Percentiles rank a stretch among this genome's conserved stretches.
phyloP scores from a whole-genome alignment of 179 eudicot species.

The Beta lomatogona region DNA sequence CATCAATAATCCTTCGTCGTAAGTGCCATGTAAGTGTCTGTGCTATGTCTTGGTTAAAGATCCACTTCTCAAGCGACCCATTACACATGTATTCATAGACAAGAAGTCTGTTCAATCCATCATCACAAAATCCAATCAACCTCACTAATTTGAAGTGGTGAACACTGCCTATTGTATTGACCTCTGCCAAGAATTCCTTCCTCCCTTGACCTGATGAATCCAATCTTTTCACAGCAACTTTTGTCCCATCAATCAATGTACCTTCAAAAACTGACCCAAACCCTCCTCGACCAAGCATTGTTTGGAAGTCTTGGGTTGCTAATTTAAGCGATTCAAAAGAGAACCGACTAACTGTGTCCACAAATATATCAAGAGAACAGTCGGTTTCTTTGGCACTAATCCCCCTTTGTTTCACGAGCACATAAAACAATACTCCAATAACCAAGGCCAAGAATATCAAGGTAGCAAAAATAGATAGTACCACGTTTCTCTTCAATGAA shows the following conservation, averaged over 20 bases:
- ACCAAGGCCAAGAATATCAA: too few species aligned
- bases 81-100: slow-evolving; percentile 17
- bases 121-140: slow-evolving; percentile 12
- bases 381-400: not conserved
- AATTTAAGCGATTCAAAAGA: not conserved
- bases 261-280: slow-evolving; percentile 16
- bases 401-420: not conserved
- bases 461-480: not conserved
- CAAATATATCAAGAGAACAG: not conserved
- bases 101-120: slow-evolving; percentile 10
- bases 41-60: not conserved
- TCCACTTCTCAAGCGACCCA: slow-evolving; percentile 8
- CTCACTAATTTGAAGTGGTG: slow-evolving; percentile 16
- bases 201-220: slow-evolving; percentile 8
- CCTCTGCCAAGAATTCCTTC: slow-evolving; percentile 21
- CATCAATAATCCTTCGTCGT: not conserved
- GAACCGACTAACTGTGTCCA: not conserved
- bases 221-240: slow-evolving; percentile 14
- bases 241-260: slow-evolving; percentile 7
- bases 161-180: slow-evolving; percentile 15
- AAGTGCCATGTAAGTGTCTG: slow-evolving; percentile 1
- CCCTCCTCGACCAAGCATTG: slow-evolving; percentile 12
- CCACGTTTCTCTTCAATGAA: not conserved
- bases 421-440: not conserved
- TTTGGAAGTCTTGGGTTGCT: slow-evolving; percentile 11